Percentiles rank a stretch among this genome's conserved stretches.
These are phyloP conservation scores for Rhododendron mucronatum DNA, from an alignment of 148 eudicot species.

Conservation along the genomic window DNA sequence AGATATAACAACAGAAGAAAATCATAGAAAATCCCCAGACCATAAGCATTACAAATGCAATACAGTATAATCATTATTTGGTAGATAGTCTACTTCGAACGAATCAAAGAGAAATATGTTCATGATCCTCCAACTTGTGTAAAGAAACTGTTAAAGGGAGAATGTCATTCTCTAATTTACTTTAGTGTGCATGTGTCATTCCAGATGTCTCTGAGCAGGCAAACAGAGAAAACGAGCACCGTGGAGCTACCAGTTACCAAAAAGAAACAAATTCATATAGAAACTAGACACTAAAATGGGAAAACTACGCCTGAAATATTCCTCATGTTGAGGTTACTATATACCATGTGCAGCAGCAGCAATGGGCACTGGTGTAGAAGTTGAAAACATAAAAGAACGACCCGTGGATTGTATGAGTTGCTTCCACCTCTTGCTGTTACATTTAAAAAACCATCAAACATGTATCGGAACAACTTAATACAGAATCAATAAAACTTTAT, in stretches of 20 bases:
- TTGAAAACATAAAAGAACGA: constrained; percentile 93
- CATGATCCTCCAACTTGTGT: background rate
- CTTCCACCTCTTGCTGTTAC: constrained; percentile 82
- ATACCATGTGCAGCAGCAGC: constrained; percentile 93
- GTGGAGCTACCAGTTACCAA: too few species aligned
- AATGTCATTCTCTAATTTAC: too few species aligned
- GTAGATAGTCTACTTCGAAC: background rate
- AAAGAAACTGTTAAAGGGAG: background rate
- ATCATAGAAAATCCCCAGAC: background rate
- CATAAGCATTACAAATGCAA: background rate
- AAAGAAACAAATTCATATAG: too few species aligned
- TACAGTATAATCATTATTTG: background rate
- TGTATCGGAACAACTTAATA: background rate
- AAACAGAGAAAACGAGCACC: too few species aligned
- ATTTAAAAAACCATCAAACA: background rate
- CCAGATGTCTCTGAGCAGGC: background rate
- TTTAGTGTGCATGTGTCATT: background rate
- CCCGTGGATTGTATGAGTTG: constrained; percentile 88
- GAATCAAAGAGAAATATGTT: background rate
- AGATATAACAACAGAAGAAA: background rate
- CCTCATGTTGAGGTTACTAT: background rate
- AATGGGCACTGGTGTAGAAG: constrained; percentile 79
- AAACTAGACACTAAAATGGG: too few species aligned
- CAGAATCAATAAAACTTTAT: background rate
- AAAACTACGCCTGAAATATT: too few species aligned